phyloP scores from a whole-genome alignment of 805 yeast genomes.

The Candida coquimbonensis region DNA sequence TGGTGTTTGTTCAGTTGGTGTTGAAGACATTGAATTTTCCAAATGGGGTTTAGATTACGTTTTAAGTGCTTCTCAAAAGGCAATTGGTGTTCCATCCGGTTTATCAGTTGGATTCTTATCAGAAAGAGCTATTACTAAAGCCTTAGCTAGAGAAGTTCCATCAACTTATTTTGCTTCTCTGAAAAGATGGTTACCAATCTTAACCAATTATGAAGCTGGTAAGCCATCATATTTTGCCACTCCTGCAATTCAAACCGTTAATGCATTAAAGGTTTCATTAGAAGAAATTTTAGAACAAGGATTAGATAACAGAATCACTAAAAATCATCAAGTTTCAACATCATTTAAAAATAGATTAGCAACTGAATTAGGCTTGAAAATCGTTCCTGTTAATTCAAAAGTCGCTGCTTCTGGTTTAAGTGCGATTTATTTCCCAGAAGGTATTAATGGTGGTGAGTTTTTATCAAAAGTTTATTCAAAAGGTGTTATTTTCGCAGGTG shows the following conservation, averaged over 20 bases:
- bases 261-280: constrained; percentile 72
- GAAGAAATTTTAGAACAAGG: constrained; percentile 54
- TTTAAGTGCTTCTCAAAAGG: constrained; percentile 92
- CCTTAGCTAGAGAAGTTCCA: constrained; percentile 41
- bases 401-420: constrained; percentile 85
- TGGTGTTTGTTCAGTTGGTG: constrained; percentile 92
- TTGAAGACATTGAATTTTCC: constrained; percentile 79
- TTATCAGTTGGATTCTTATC: constrained; percentile 72
- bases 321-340: constrained; percentile 56
- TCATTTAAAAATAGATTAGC: constrained; percentile 52
- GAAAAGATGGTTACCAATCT: constrained; percentile 81
- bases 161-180: constrained; percentile 56
- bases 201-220: constrained; percentile 80
- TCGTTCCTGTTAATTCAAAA: constrained; percentile 49
- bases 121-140: constrained; percentile 62
- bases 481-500: constrained; percentile 82
- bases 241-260: constrained; percentile 84
- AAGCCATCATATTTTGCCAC: constrained; percentile 89
- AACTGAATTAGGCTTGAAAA: constrained; percentile 53
- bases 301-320: constrained; percentile 53
- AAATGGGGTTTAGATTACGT: constrained; percentile 86
- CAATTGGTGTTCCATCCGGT: constrained; percentile 92
- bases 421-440: constrained; percentile 77
- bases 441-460: constrained; percentile 60
- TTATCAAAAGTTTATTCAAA: constrained; percentile 47